Evolutionary conservation across 805 yeast genomes (phyloP), one percentile per base, ranked within the genome.

Genomic region (Grigorovia transvaalensis): DNA sequence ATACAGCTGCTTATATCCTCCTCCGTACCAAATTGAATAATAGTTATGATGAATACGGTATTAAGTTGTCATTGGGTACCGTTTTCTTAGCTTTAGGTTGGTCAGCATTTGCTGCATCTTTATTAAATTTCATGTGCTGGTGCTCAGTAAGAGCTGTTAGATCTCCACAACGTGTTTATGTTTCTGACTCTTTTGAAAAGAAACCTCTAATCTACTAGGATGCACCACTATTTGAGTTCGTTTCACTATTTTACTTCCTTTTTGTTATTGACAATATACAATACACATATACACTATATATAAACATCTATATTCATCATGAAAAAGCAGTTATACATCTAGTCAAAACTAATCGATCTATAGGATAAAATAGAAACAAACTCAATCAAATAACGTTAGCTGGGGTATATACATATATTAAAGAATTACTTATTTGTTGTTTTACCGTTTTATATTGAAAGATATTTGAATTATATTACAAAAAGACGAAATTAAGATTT

Each of bases 61-160:
- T 83, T 47, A 63, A 66, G 42, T 77, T 87, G 2, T 62, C 64
- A 41, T 60, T 86, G 49, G 68, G 68, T 9, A 77, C 79, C 38
- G 68, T 70, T 18, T 83, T 76, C 57, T 75, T 79, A 50, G 88
- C 80, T 2, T 66, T 82, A 46, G 69, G 80, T 9, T 86, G 91
- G 93, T 80, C 79, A 13, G 74, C 82, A 1, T 76, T 74, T 2
- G 82, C 66, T 15, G 79, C 80, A 7, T 59, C 75, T 2, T 53
- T 78, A 15, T 49, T 74, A 48, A 64, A 78, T 13, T 56, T 67
- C n/a, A 18, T 76, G 19, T 59, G 72, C 50, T 75, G 77, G 76
- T 52, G 57, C n/a, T 41, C 51, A 12, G 64, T 61, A 1, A 62
- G 63, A 51, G 49, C 57, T 13, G 51, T 46, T 9, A 54, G 54